phyloP scores from a whole-genome alignment of 148 eudicot genomes.

The Chenopodium album region DNA sequence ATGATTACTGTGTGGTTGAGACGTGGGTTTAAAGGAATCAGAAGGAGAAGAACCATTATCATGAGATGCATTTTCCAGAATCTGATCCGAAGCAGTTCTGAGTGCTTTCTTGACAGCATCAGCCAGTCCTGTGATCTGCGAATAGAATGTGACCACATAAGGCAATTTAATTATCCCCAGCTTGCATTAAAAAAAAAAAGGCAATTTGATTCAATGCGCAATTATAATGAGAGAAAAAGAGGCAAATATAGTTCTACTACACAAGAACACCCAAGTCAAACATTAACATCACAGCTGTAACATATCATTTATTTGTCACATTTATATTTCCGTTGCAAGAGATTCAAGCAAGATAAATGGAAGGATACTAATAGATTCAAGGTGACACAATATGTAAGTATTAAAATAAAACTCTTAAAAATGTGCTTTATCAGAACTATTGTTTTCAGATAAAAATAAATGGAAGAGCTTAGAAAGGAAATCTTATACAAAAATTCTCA shows the following conservation, averaged over 20 bases:
- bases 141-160: slow-evolving; percentile 11
- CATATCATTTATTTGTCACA: background rate
- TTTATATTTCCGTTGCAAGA: background rate
- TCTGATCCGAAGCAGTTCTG: slow-evolving; percentile 62
- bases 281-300: background rate
- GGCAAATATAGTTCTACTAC: background rate
- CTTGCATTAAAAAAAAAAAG: background rate
- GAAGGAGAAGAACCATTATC: slow-evolving; percentile 53
- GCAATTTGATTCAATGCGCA: slow-evolving; percentile 37
- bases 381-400: background rate
- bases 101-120: slow-evolving; percentile 76
- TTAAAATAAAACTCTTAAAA: background rate
- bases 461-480: background rate
- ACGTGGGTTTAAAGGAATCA: slow-evolving; percentile 39
- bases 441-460: background rate
- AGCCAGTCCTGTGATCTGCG: slow-evolving; percentile 69
- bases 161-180: background rate
- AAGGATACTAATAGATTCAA: background rate
- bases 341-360: background rate
- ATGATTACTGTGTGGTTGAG: slow-evolving; percentile 40
- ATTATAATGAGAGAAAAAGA: slow-evolving; percentile 9
- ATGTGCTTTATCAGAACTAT: background rate
- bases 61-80: slow-evolving; percentile 45
- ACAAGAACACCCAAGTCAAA: slow-evolving; percentile 1
- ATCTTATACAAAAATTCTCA: background rate